Conservation (phyloP, 345 rosid species). For the Psidium friedrichsthalianum region DNA sequence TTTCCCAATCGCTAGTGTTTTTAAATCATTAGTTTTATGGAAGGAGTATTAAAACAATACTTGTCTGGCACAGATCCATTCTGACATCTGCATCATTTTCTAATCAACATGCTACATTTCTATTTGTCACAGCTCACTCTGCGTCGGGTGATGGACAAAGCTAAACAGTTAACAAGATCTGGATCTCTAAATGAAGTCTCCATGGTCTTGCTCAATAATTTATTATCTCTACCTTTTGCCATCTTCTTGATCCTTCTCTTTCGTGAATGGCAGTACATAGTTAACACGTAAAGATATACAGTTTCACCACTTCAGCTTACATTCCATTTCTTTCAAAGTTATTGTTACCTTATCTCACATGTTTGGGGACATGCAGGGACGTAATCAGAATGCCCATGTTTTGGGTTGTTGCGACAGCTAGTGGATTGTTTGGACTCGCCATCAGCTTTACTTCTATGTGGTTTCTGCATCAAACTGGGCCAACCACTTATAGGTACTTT, state of each 20-base stretch:
- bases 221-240: constrained; percentile 72
- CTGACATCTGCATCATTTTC: neutral
- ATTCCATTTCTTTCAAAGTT: neutral
- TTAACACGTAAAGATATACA: constrained; percentile 28
- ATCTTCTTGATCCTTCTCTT: constrained; percentile 47
- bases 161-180: constrained; percentile 62
- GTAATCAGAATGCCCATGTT: constrained; percentile 61
- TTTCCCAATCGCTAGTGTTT: neutral
- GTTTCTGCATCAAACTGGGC: constrained; percentile 93
- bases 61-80: neutral
- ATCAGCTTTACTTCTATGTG: constrained; percentile 96
- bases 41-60: neutral
- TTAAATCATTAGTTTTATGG: neutral
- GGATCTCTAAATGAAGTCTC: constrained; percentile 77
- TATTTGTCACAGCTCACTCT: constrained; percentile 54
- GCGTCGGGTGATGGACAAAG: constrained; percentile 77
- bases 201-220: constrained; percentile 90
- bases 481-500: constrained; percentile 74
- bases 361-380: constrained; percentile 33
- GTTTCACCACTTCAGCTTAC: neutral
- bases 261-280: constrained; percentile 70
- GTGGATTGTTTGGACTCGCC: constrained; percentile 85
- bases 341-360: neutral
- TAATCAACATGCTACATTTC: neutral
- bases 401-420: constrained; percentile 78